Conservation (phyloP, 1,139 yeast species). For the Yamadazyma atmosphaerica region DNA sequence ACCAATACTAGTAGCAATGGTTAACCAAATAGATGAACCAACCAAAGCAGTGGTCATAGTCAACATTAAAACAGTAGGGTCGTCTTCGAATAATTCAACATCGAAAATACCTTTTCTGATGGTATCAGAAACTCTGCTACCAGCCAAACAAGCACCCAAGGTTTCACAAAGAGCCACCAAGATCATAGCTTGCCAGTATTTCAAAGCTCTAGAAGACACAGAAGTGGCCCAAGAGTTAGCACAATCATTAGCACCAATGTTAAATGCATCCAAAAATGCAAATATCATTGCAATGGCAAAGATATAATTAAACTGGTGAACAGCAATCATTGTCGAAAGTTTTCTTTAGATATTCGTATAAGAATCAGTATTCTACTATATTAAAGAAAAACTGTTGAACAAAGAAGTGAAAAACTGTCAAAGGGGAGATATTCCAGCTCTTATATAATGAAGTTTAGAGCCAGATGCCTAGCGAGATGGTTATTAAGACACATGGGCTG, state of each 20-base stretch:
- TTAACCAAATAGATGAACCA: constrained; percentile 74
- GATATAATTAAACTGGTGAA: constrained; percentile 63
- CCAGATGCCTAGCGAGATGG: background rate
- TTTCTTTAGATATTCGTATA: no score
- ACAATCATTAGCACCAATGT: constrained; percentile 82
- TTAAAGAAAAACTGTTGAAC: background rate
- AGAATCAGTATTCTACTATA: no score
- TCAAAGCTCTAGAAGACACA: constrained; percentile 66
- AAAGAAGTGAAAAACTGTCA: background rate
- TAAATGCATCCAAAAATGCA: constrained; percentile 80
- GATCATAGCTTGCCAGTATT: constrained; percentile 74
- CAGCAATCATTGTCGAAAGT: constrained; percentile 23
- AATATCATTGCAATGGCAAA: constrained; percentile 68
- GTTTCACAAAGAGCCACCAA: constrained; percentile 70
- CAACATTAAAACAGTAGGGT: constrained; percentile 72
- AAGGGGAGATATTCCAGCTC: background rate
- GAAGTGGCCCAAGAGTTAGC: constrained; percentile 80
- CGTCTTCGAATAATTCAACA: constrained; percentile 44
- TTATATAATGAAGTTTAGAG: background rate
- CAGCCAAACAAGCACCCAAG: constrained; percentile 73
- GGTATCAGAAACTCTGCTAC: constrained; percentile 69
- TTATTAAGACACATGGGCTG: background rate
- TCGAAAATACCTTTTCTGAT: constrained; percentile 64
- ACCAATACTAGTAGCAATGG: constrained; percentile 65
- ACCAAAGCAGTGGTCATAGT: constrained; percentile 75